Evolutionary conservation across 371 early-diverging fungal genomes (phyloP).

Genomic region (Mortierella sp.): DNA sequence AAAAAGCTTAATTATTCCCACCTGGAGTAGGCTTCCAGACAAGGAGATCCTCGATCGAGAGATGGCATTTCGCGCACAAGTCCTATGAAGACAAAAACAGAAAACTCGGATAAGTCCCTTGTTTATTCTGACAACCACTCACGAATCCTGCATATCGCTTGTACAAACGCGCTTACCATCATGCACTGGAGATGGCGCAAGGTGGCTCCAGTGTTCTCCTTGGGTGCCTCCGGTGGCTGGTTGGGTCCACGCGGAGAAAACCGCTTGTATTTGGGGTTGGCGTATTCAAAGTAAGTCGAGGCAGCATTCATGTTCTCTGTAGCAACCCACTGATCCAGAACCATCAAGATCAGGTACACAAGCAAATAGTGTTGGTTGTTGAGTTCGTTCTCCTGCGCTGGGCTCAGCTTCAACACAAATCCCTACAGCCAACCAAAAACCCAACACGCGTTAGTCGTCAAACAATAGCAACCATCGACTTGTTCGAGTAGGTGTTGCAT

Average conservation of each 20-base stretch:
- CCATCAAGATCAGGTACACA: constrained; percentile 34
- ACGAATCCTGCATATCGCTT: neutral
- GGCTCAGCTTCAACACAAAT: constrained; percentile 33
- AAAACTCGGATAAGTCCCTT: neutral
- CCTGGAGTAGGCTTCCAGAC: constrained; percentile 53
- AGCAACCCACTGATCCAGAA: constrained; percentile 52
- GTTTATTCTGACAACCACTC: neutral
- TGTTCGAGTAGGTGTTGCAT: neutral
- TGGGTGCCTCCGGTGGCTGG: constrained; percentile 12
- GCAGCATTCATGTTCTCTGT: constrained; percentile 37
- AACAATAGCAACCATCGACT: neutral
- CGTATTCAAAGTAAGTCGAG: constrained; percentile 34
- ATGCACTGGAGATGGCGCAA: constrained; percentile 30
- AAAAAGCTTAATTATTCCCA: neutral
- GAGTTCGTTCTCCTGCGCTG: constrained; percentile 45
- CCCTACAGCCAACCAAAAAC: neutral
- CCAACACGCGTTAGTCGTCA: neutral
- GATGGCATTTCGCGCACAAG: constrained; percentile 29
- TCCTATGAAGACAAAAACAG: constrained; percentile 18
- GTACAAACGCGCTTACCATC: constrained; percentile 21
- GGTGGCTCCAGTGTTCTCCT: constrained; percentile 19
- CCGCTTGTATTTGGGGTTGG: constrained; percentile 39
- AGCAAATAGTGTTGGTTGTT: constrained; percentile 53
- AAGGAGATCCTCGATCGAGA: constrained; percentile 42
- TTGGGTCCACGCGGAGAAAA: constrained; percentile 46